Evolutionary conservation across 208 protist genomes (phyloP), one percentile per base, ranked within the genome.

Genomic region (Leishmania major): DNA sequence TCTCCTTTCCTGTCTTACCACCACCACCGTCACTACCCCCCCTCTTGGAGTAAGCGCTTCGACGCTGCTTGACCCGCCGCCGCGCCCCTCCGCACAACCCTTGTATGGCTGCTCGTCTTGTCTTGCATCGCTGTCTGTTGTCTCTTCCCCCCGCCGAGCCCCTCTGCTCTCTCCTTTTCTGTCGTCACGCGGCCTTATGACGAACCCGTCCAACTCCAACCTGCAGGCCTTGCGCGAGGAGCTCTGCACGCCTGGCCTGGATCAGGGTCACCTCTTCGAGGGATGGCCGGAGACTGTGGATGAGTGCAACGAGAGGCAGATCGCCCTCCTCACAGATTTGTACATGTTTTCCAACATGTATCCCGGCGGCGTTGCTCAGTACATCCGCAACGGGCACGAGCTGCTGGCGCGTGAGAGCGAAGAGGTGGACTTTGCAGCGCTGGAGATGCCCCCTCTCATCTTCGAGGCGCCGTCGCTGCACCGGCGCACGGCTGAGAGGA

Each of bases 361-460:
- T 85, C 86, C 87, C 25, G 95, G 95, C 55, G 96, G 96, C 7
- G 89, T 98, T 35, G 57, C 84, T 69, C 85, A 89, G 75, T 99
- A 99, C 88, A 91, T 96, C 59, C 84, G 84, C 15, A 98, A 88
- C 40, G 96, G 91, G 10, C 76, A 83, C 40, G 85, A 84, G 81
- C 94, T 99, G 43, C 87, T 99, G 69, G 78, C 57, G 49, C 15
- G 60, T 35, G 75, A 82, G 49, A 79, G 67, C 17, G 77, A 79
- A 4, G 75, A 77, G 78, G 40, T 84, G 49, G 73, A 88, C 37
- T 43, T 92, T 78, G 75, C 81, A 40, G 81, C 60, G 28, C 86
- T 97, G 60, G 87, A 91, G 31, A 87, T 90, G 62, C 96, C 91
- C 8, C 82, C 87, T 47, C 87, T 96, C 19, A 55, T 91, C n/a